These are phyloP conservation scores for Kuraishia borneana DNA, from an alignment of 805 yeast genomes.

Conservation along the genomic window DNA sequence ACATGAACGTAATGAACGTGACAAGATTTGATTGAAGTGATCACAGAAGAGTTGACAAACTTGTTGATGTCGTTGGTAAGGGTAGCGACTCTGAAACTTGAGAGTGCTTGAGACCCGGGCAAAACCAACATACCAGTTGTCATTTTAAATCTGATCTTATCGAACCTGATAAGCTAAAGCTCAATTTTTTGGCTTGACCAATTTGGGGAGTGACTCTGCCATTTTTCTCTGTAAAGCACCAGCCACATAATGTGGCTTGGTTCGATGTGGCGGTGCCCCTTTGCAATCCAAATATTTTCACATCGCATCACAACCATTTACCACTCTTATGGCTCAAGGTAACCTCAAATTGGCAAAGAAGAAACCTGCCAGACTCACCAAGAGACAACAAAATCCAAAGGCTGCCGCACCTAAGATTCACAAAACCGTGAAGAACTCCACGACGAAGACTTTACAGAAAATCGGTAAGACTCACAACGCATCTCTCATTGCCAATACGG, in stretches of 20 bases:
- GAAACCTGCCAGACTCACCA: conserved; percentile 44
- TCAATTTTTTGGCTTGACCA: no score
- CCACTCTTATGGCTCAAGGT: conserved; percentile 56
- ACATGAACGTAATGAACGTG: conserved; percentile 75
- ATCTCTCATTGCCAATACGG: conserved; percentile 53
- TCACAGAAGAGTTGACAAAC: conserved; percentile 54
- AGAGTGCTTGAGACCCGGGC: conserved; percentile 87
- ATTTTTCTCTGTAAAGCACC: no score
- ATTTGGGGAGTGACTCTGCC: no score
- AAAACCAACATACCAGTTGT: conserved; percentile 30
- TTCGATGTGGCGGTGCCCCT: no score
- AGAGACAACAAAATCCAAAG: conserved; percentile 52
- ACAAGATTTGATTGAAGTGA: conserved; percentile 60
- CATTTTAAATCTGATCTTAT: background rate
- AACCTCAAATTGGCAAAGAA: conserved; percentile 46
- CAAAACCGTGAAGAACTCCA: conserved; percentile 53
- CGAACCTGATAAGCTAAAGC: background rate
- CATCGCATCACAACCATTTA: no score
- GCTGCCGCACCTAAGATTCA: conserved; percentile 66
- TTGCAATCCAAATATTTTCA: no score
- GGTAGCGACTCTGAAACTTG: conserved; percentile 72
- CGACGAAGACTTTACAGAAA: conserved; percentile 32
- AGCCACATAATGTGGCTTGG: no score
- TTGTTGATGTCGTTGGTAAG: conserved; percentile 64
- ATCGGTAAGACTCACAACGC: conserved; percentile 47